Conservation (phyloP, 2,329 filamentous ascomycete species). For the Trichoderma afroharzianum region DNA sequence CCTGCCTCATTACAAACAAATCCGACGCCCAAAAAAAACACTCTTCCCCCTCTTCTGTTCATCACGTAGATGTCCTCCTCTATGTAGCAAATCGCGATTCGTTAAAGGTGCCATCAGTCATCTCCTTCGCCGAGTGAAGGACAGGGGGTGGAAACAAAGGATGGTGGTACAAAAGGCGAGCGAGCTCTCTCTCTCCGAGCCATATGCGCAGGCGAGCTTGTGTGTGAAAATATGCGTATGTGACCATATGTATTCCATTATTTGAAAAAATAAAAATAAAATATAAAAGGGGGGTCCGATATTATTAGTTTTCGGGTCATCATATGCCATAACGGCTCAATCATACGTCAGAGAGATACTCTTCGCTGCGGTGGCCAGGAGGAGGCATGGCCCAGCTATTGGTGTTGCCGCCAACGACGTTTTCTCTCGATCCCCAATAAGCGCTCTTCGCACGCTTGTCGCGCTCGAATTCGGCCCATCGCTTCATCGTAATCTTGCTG, state of each 20-base stretch:
- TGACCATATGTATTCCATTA: constrained; percentile 10
- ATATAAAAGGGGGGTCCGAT: neutral
- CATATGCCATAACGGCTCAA: constrained; percentile 1
- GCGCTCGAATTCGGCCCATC: constrained; percentile 93
- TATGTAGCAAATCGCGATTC: neutral
- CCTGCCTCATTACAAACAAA: neutral
- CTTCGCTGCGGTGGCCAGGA: constrained; percentile 49
- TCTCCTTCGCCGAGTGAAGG: neutral
- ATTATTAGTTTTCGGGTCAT: constrained; percentile 1
- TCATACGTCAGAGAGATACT: constrained; percentile 54
- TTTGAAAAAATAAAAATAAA: constrained; percentile 13
- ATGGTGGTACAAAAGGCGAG: neutral
- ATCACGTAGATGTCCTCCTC: neutral
- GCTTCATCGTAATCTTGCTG: constrained; percentile 98
- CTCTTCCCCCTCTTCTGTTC: neutral
- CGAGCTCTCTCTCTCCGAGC: neutral
- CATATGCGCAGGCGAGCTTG: neutral
- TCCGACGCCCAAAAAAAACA: neutral
- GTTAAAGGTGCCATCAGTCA: neutral
- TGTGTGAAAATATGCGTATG: neutral
- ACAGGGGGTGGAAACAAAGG: neutral
- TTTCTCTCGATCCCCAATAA: constrained; percentile 53
- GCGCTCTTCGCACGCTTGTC: constrained; percentile 50
- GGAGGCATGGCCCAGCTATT: constrained; percentile 43
- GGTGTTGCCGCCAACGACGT: constrained; percentile 39